Percentiles rank a stretch among this genome's conserved stretches.
These are phyloP conservation scores for Talaromyces ruber DNA, from an alignment of 495 filamentous ascomycete species.

Conservation along the genomic window DNA sequence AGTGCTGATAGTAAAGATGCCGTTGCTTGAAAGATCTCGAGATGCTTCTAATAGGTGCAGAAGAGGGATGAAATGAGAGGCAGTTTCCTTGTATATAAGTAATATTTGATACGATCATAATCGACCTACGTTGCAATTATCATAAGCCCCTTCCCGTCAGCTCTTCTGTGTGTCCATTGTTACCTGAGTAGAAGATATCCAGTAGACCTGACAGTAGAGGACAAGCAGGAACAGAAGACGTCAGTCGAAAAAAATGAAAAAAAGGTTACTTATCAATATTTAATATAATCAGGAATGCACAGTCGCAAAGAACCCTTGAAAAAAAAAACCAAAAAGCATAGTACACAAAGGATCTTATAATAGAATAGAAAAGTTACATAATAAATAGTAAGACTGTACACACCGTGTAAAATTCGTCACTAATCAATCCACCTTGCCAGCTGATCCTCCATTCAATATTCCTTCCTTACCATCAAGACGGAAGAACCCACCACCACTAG, in stretches of 20 bases:
- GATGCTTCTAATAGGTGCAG: neutral
- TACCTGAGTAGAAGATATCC: neutral
- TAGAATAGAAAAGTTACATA: neutral
- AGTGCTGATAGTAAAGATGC: neutral
- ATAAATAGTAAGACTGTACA: slow-evolving; percentile 2
- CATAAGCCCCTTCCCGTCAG: neutral
- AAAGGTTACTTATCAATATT: neutral
- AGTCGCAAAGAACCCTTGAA: neutral
- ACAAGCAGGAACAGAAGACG: neutral
- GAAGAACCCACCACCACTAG: slow-evolving; percentile 59
- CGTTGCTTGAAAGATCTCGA: neutral
- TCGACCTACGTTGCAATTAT: neutral
- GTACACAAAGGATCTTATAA: neutral
- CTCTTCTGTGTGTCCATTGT: neutral
- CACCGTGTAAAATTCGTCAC: neutral
- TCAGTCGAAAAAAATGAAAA: neutral
- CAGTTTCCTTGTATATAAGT: neutral
- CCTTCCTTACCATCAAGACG: slow-evolving; percentile 72
- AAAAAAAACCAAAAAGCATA: slow-evolving; percentile 2
- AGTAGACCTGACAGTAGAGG: neutral
- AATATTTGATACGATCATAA: neutral
- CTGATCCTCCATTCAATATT: slow-evolving; percentile 44
- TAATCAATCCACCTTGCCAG: slow-evolving; percentile 74
- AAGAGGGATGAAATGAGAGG: neutral
- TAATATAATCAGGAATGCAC: neutral